Base-by-base conservation (phyloP, 345 rosid genomes). In the Rhodomyrtus tomentosa region DNA sequence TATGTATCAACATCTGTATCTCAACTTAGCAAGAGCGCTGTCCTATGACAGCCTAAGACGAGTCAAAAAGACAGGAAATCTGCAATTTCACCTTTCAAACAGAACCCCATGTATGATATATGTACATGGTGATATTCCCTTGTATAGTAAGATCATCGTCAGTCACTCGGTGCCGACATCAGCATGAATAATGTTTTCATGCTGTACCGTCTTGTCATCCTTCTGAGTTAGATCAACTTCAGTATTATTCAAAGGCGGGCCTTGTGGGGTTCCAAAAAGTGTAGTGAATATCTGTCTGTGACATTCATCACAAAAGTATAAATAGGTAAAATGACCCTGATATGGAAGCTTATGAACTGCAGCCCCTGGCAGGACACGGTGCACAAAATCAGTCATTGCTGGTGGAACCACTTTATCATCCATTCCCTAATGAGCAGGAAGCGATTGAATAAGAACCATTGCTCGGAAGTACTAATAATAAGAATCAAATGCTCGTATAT, bases 331-430 rank as follows among this genome's bases (percentile, higher is more conserved):
- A 74, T 93, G 96, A 32, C 96, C 96, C 85, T 93, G 95, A 13
- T 92, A 93, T 20, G 96, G 96, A 22, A 93, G 92, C 84, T 93
- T 92, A 86, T 93, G 96, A 80, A 93, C 89, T 8, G 96, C 96
- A 68, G 91, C 95, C 4, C 95, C 93, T 1, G 96, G 95, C 55
- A 93, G 89, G 87, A 92, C 80, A 85, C 96, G 87, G 86, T 93
- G 96, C 52, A 91, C 93, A 40, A 92, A 93, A 87, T 92, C 96
- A 13, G 94, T 92, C 96, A 91, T 90, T 14, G 88, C 82, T 72
- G 96, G 95, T 36, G 96, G 96, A 48, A 93, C 96, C 27, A 93
- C 95, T 84, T 49, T 87, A 81, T 93, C 96, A 82, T 93, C 96
- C 96, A 90, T 93, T 68, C 94, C 96, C 94, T 92, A 90, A 49